Evolutionary conservation across 2,329 filamentous ascomycete genomes (phyloP).

Genomic region (Ophiostoma sp.): DNA sequence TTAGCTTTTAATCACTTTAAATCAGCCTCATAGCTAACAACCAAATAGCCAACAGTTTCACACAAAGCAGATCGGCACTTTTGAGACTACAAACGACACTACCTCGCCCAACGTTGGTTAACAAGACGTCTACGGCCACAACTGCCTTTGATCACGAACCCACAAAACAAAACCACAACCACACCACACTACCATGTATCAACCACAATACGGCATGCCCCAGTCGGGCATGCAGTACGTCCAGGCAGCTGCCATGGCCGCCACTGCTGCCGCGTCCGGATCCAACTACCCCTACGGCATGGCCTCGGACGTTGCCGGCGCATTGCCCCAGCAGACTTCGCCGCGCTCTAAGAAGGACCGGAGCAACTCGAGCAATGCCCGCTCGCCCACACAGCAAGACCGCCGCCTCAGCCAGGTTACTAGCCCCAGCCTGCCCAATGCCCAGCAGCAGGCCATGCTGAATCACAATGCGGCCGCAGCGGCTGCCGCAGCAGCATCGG

Average conservation of each 20-base stretch:
- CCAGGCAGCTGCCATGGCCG: constrained; percentile 86
- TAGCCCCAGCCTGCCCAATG: constrained; percentile 67
- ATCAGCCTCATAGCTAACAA: neutral
- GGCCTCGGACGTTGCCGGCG: constrained; percentile 51
- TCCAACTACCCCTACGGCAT: constrained; percentile 65
- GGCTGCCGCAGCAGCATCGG: constrained; percentile 52
- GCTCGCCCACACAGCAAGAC: constrained; percentile 57
- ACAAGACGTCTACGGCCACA: neutral
- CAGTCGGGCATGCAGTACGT: constrained; percentile 78
- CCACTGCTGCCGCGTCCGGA: constrained; percentile 84
- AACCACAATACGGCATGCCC: constrained; percentile 68
- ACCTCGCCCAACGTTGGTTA: neutral
- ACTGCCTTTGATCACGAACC: too few species aligned
- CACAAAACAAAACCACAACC: constrained; percentile 44
- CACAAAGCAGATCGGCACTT: constrained; percentile 43
- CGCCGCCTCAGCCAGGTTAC: constrained; percentile 71
- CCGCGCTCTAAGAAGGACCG: constrained; percentile 71
- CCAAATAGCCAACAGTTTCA: constrained; percentile 53
- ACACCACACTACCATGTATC: constrained; percentile 74
- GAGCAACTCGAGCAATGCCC: constrained; percentile 68
- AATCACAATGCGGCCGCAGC: constrained; percentile 60
- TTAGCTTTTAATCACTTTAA: constrained; percentile 36
- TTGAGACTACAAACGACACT: neutral
- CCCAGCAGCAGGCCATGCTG: constrained; percentile 63
- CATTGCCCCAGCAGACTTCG: constrained; percentile 64